phyloP scores from a whole-genome alignment of 225 moss, liverwort and hornwort genomes.

The Anthoceros angustus region DNA sequence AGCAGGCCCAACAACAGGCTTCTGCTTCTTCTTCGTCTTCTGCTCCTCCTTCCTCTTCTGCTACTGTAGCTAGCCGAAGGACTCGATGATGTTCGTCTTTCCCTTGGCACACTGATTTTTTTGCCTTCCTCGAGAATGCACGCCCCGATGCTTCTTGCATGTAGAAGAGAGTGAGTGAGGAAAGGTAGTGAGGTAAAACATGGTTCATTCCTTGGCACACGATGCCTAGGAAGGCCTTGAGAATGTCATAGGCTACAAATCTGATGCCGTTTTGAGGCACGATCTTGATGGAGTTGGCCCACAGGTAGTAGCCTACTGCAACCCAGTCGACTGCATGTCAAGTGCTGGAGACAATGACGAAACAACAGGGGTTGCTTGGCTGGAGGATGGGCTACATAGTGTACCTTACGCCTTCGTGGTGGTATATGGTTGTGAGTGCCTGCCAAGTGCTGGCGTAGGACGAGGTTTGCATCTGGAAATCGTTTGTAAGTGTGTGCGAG shows the following conservation, averaged over 20 bases:
- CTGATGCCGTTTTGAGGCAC: neutral
- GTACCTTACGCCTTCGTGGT: neutral
- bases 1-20: neutral
- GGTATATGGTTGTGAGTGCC: neutral
- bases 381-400: too few relatives aligned
- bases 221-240: neutral
- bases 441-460: neutral
- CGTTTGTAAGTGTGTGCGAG: too few relatives aligned
- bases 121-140: too few relatives aligned
- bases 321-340: neutral
- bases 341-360: neutral
- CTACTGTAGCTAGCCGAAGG: too few relatives aligned
- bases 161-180: too few relatives aligned
- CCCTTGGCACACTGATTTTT: too few relatives aligned
- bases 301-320: slow-evolving; percentile 1
- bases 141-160: too few relatives aligned
- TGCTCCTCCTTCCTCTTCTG: too few relatives aligned
- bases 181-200: too few relatives aligned
- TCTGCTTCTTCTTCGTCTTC: neutral
- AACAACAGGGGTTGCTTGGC: neutral
- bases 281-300: neutral
- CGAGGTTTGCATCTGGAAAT: neutral
- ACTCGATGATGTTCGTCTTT: too few relatives aligned
- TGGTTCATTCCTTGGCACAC: neutral
- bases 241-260: neutral